These are phyloP conservation scores for Boletellus sp. DNA, from an alignment of 1,284 basidiomycete genomes.

Conservation along the genomic window DNA sequence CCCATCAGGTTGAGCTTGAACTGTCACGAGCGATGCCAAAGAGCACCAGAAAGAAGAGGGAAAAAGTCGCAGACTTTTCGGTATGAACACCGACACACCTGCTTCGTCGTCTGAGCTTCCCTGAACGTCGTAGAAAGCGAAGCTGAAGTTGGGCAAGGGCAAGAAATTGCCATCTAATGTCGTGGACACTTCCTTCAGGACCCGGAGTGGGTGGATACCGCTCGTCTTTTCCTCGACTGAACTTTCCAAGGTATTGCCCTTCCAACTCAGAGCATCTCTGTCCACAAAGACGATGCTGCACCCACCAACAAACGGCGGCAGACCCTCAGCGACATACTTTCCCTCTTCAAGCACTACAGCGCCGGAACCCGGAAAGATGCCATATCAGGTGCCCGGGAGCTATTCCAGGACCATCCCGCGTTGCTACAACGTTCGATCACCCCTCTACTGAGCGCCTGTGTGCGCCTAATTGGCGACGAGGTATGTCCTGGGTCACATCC, in stretches of 20 bases:
- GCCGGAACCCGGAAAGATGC: slow-evolving; percentile 77
- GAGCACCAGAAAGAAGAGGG: slow-evolving; percentile 80
- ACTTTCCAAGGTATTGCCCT: slow-evolving; percentile 77
- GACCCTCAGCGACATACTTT: slow-evolving; percentile 75
- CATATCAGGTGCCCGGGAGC: slow-evolving; percentile 76
- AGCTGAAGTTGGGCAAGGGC: slow-evolving; percentile 93
- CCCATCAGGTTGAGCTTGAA: not conserved
- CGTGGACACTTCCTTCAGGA: slow-evolving; percentile 94
- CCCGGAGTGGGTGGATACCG: slow-evolving; percentile 61
- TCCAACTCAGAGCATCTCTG: slow-evolving; percentile 77
- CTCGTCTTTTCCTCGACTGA: slow-evolving; percentile 4
- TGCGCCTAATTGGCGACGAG: slow-evolving; percentile 79
- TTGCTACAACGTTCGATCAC: slow-evolving; percentile 59
- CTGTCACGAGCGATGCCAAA: slow-evolving; percentile 66
- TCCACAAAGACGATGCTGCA: slow-evolving; percentile 47
- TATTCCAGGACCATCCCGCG: slow-evolving; percentile 65
- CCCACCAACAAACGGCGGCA: slow-evolving; percentile 79
- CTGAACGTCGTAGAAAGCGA: slow-evolving; percentile 72
- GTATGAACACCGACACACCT: slow-evolving; percentile 39
- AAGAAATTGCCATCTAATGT: slow-evolving; percentile 83
- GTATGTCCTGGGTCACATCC: slow-evolving; percentile 37
- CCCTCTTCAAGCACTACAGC: slow-evolving; percentile 84
- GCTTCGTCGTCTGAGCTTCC: slow-evolving; percentile 8
- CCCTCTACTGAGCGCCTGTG: slow-evolving; percentile 63
- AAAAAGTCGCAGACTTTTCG: slow-evolving; percentile 85